Evolutionary conservation across 805 yeast genomes (phyloP), one percentile per base, ranked within the genome.

Genomic region (Ogataea sp.): DNA sequence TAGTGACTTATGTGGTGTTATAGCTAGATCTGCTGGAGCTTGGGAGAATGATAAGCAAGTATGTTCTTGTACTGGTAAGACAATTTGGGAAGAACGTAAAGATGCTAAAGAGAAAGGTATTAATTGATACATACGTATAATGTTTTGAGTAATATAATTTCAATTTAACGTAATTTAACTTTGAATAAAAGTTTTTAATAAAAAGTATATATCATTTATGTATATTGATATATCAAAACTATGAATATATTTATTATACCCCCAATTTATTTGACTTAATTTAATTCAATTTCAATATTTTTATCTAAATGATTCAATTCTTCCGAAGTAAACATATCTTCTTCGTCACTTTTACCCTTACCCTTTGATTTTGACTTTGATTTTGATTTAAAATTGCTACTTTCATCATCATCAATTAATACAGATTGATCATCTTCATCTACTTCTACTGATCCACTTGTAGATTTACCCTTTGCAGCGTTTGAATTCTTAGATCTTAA

Each of bases 41-140:
- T 93, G 97, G 97, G 95, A 90, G 56, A 93, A 93, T 61, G 85
- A 83, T 49, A 90, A 90, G 62, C 79, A 79, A 43, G 95, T 90
- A 2, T 90, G 98, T 61, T 80, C 90, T 26, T 93, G 97, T 60
- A 80, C 90, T 14, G 98, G 98, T 15, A 87, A 88, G 68, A 85
- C 96, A 0, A 77, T 90, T 20, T 90, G 98, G 97, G 88, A 93
- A 57, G 98, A 90, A 59, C 70, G 97, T 40, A 60, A 67, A 37
- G 96, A 87, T 52, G 95, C 95, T 1, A 57, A 76, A 26, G 47
- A 57, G 5, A 73, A 73, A 46, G 93, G 93, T 7, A 58, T 76
- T 17, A 62, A 46, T 23, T 54, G 43, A 26, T 33, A n/a, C n/a
- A n/a, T n/a, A n/a, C n/a, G n/a, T 30, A 13, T 13, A 8, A 28